phyloP scores from a whole-genome alignment of 148 eudicot genomes.

The Arctostaphylos glauca region DNA sequence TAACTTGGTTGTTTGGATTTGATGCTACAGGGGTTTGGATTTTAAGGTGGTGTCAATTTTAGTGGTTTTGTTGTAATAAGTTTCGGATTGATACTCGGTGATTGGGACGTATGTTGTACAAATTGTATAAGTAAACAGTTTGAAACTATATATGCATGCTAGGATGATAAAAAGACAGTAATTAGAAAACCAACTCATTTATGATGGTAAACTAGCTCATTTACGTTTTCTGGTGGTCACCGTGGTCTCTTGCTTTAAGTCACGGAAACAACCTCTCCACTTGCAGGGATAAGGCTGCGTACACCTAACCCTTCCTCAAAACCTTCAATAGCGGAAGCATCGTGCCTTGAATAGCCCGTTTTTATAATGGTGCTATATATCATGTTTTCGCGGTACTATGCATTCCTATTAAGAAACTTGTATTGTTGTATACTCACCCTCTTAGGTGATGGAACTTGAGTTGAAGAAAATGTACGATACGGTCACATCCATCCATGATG shows the following conservation, averaged over 20 bases:
- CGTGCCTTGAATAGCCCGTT: no score
- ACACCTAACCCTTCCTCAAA: no score
- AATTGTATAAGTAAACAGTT: background rate
- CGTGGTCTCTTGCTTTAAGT: no score
- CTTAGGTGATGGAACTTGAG: conserved; percentile 52
- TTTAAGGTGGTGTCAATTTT: no score
- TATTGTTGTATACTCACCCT: background rate
- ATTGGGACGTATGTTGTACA: background rate
- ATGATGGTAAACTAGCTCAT: background rate
- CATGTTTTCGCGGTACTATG: background rate
- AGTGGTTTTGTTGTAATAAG: background rate
- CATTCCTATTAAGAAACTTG: background rate
- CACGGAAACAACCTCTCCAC: no score
- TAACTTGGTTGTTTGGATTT: background rate
- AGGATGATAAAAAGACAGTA: background rate
- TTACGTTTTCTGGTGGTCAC: background rate
- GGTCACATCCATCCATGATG: conserved; percentile 52
- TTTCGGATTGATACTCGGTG: background rate
- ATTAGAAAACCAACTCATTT: background rate
- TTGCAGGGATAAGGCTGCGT: no score
- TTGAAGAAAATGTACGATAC: conserved; percentile 47
- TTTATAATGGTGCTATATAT: no score
- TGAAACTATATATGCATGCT: background rate
- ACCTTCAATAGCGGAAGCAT: no score
- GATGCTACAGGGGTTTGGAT: background rate